Evolutionary conservation across 1,284 basidiomycete genomes (phyloP), one percentile per base, ranked within the genome.

Genomic region (Leccinum griseonigrum): DNA sequence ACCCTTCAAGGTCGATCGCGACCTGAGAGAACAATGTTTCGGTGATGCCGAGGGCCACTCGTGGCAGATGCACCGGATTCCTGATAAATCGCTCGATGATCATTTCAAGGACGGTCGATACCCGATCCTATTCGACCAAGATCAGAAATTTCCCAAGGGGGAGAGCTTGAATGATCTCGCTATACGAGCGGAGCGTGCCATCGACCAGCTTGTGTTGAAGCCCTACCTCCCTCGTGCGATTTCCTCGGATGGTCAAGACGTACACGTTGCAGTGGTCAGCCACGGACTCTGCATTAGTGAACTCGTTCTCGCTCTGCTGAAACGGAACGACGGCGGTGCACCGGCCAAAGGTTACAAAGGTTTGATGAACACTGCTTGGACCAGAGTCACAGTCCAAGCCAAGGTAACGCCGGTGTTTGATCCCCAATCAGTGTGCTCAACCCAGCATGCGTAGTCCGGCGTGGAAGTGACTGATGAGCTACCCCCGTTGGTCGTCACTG

Each of bases 211-310:
- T 26, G 74, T 94, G 29, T 71, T 91, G 56, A 65, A 68, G 66
- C 86, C 88, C 1, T 81, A 87, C 61, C 73, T 92, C 14, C 67
- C 72, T 68, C 69, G 73, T 16, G 78, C 80, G 0, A 78, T 77
- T 48, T 70, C 71, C 46, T 74, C 77, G 18, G 77, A 76, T 22
- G 69, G 63, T 61, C 75, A 72, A 54, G 77, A 77, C 29, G 72
- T 83, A 7, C 85, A 91, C 67, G 74, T 94, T 40, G 88, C 87
- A 2, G 72, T 95, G 53, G 87, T 94, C 34, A 92, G 92, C 73
- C 92, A 95, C 72, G 92, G 93, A 0, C 74, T 93, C 48, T 89
- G 87, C 71, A 88, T 95, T 48, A 81, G 82, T 57, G 90, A 92
- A 73, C 73, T 88, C 22, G 71, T 90, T 11, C 75, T 78, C 26